phyloP scores from a whole-genome alignment of 805 yeast genomes.

The Lipomyces yamanashiensis region DNA sequence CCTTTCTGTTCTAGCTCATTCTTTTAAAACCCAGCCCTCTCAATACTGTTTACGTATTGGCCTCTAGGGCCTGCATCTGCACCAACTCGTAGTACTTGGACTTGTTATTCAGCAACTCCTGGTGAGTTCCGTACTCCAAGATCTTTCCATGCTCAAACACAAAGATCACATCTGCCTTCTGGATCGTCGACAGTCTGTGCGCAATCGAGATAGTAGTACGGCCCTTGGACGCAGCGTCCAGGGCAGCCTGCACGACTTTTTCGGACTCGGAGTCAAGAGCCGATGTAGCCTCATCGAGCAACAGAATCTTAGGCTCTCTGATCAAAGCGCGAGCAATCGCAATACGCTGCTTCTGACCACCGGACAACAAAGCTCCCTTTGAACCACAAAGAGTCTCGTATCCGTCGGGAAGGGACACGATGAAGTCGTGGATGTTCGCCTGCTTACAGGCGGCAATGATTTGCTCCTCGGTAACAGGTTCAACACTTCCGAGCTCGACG shows the following conservation, averaged over 20 bases:
- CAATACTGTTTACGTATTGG: neutral
- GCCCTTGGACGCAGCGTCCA: conserved; percentile 58
- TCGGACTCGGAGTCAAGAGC: conserved; percentile 66
- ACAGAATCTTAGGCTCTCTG: conserved; percentile 58
- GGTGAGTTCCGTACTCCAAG: conserved; percentile 56
- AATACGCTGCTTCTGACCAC: conserved; percentile 68
- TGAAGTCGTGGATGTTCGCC: conserved; percentile 59
- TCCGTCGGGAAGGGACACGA: conserved; percentile 57
- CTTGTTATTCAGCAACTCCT: conserved; percentile 47
- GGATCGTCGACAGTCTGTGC: conserved; percentile 67
- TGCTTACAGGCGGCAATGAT: conserved; percentile 52
- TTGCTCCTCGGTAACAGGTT: conserved; percentile 48
- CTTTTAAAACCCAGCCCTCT: no score
- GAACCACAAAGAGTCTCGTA: conserved; percentile 56
- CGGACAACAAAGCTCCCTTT: conserved; percentile 58
- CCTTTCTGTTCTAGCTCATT: no score
- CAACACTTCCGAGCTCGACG: conserved; percentile 51
- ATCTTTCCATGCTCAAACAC: conserved; percentile 61
- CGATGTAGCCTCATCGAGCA: conserved; percentile 63
- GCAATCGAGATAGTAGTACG: conserved; percentile 79
- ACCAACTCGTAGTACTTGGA: conserved; percentile 51
- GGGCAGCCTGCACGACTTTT: conserved; percentile 66
- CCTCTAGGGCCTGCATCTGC: conserved; percentile 50
- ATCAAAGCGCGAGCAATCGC: conserved; percentile 68
- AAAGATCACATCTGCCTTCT: conserved; percentile 57